Evolutionary conservation across 1,139 yeast species (phyloP).

Genomic region (Yamadazyma atmosphaerica): DNA sequence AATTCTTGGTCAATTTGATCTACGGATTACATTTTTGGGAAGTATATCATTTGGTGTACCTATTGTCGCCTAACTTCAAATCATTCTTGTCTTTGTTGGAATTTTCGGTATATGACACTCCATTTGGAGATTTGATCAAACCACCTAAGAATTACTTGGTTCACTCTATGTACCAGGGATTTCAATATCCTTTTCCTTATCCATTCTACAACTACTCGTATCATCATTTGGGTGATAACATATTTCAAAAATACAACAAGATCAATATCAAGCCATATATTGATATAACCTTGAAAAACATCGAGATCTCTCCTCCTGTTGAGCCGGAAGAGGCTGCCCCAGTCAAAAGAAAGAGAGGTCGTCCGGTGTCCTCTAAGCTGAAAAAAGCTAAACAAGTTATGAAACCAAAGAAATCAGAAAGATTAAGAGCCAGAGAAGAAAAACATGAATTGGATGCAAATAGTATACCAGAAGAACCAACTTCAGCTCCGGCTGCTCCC

Average conservation of each 20-base stretch:
- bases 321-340: constrained; percentile 1
- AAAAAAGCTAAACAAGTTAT: background rate
- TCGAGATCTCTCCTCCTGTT: constrained; percentile 4
- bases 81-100: constrained; percentile 34
- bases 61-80: constrained; percentile 31
- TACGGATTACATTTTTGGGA: constrained; percentile 49
- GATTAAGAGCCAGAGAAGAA: constrained; percentile 1
- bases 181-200: constrained; percentile 48
- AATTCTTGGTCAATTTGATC: constrained; percentile 39
- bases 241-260: constrained; percentile 26
- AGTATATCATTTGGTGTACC: constrained; percentile 39
- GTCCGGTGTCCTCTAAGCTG: background rate
- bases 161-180: constrained; percentile 40
- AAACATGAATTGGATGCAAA: no score
- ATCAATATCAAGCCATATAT: constrained; percentile 37
- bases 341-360: constrained; percentile 8
- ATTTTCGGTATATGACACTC: constrained; percentile 38
- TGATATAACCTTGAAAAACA: constrained; percentile 34
- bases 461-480: background rate
- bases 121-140: constrained; percentile 40
- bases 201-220: constrained; percentile 50
- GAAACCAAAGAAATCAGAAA: background rate
- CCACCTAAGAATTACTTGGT: constrained; percentile 44
- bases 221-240: constrained; percentile 36
- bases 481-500: background rate